Base-by-base conservation (phyloP, 2,329 filamentous ascomycete genomes). In the Neobulgaria alba region DNA sequence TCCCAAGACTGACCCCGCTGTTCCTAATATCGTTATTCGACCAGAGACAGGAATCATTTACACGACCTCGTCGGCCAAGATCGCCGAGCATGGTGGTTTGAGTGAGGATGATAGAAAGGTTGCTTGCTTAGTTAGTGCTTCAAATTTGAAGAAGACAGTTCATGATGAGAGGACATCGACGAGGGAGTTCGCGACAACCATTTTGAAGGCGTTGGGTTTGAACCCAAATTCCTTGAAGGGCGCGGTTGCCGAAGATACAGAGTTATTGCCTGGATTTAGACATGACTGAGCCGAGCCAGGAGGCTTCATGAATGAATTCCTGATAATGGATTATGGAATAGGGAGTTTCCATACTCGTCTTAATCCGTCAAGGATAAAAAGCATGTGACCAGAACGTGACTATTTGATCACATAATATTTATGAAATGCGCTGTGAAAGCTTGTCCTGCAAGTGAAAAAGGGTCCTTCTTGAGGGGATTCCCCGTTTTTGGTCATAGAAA, bases 11-110 rank as follows among this genome's bases (percentile, higher is more conserved):
- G 54, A 54, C 32, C 54, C 57, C 5, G 50, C 54, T 19, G 57
- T 59, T 5, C 57, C 57, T 3, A 48, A 59, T 41, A 56, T 59
- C 40, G 58, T 59, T 23, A 47, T 59, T 3, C 33, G 43, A 19
- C 57, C 54, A 2, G 36, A 51, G 12, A 31, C 47, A 2, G 57
- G 57, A 18, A 51, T 52, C 17, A 54, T 57, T 31, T 59, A 57
- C 38, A 59, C 57, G 3, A 57, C 49, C 9, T 49, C 41, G 15
- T 50, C 38, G 5, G 19, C 39, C 12, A 59, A 59, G 39, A 53
- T 56, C 23, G 55, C 51, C 12, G 55, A 58, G 42, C 55, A 58
- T 35, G 55, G 55, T n/a, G 55, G 55, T 4, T 35, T 58, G 3
- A 55, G 48, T 31, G 43, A 45, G 10, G 50, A 58, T 38, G 55